phyloP scores from a whole-genome alignment of 495 filamentous ascomycete genomes.

The Penicillium steckii region DNA sequence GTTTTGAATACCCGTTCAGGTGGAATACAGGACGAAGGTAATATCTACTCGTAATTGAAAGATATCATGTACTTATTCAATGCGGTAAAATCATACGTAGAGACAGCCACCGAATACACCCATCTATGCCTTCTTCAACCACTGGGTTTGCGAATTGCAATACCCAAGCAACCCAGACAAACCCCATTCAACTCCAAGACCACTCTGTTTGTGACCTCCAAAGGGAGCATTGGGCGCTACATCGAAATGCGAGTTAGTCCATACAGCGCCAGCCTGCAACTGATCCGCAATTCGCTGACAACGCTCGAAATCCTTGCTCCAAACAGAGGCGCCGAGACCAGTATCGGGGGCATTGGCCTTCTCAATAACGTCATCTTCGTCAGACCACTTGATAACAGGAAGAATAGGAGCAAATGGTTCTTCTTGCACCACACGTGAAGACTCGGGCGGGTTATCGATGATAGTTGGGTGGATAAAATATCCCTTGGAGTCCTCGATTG shows the following conservation, averaged over 20 bases:
- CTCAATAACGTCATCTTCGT: constrained; percentile 57
- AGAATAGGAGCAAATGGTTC: constrained; percentile 57
- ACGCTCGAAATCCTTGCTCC: constrained; percentile 53
- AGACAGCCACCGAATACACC: background rate
- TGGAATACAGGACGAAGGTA: no score
- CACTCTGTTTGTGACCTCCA: constrained; percentile 64
- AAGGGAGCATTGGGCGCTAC: constrained; percentile 54
- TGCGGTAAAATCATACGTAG: no score
- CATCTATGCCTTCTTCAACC: background rate
- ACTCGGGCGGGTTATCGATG: constrained; percentile 57
- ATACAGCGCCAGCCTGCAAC: constrained; percentile 55
- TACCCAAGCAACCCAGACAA: constrained; percentile 57
- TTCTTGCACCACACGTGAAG: constrained; percentile 46
- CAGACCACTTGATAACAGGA: constrained; percentile 53
- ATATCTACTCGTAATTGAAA: no score
- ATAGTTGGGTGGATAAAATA: constrained; percentile 58
- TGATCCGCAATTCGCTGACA: constrained; percentile 45
- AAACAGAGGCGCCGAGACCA: constrained; percentile 58
- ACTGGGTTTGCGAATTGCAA: constrained; percentile 47
- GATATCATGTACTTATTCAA: no score
- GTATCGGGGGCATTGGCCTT: constrained; percentile 55
- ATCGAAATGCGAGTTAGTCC: constrained; percentile 53
- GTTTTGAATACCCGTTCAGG: no score
- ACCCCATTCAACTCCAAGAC: constrained; percentile 64
- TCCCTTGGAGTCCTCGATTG: constrained; percentile 38